phyloP scores from a whole-genome alignment of 768 basidiomycete species.

The Boletus tylopilopsis region DNA sequence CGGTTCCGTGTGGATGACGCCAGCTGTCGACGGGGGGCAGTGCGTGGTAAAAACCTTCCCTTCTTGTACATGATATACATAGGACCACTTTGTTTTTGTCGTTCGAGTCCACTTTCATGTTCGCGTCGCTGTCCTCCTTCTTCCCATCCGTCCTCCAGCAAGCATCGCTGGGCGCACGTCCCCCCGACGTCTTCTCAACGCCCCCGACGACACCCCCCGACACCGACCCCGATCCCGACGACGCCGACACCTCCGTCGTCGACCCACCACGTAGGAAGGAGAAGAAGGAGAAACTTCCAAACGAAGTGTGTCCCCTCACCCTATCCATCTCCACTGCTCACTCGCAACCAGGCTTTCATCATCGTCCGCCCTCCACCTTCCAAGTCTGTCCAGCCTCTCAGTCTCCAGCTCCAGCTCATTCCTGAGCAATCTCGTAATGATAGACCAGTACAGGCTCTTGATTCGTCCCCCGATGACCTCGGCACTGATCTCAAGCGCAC shows the following conservation, averaged over 20 bases:
- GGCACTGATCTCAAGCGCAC: slow-evolving; percentile 27
- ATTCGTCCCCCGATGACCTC: slow-evolving; percentile 33
- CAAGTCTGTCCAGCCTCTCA: slow-evolving; percentile 80
- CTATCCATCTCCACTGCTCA: slow-evolving; percentile 6
- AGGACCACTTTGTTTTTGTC: slow-evolving; percentile 4
- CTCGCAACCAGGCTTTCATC: slow-evolving; percentile 67
- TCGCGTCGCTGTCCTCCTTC: slow-evolving; percentile 49
- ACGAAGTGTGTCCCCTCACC: slow-evolving; percentile 40
- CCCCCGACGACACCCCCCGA: slow-evolving; percentile 6
- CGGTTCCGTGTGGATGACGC: neutral
- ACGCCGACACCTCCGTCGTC: slow-evolving; percentile 17
- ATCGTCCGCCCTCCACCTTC: slow-evolving; percentile 89
- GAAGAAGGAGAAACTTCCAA: slow-evolving; percentile 31
- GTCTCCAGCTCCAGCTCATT: slow-evolving; percentile 89
- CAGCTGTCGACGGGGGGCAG: too few species aligned
- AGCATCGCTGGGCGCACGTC: slow-evolving; percentile 18
- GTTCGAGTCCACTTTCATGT: slow-evolving; percentile 35
- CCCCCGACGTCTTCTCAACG: slow-evolving; percentile 18
- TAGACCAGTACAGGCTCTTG: slow-evolving; percentile 43
- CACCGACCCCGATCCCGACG: too few species aligned
- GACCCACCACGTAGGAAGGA: slow-evolving; percentile 44
- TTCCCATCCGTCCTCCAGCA: slow-evolving; percentile 50
- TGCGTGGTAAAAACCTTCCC: slow-evolving; percentile 15
- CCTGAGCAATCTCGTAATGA: slow-evolving; percentile 49
- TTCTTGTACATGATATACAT: neutral